A percentile compares a stretch with the other conserved stretches of the same genome.
phyloP scores from a whole-genome alignment of 257 asterid species.

The Solanum clarkiae region DNA sequence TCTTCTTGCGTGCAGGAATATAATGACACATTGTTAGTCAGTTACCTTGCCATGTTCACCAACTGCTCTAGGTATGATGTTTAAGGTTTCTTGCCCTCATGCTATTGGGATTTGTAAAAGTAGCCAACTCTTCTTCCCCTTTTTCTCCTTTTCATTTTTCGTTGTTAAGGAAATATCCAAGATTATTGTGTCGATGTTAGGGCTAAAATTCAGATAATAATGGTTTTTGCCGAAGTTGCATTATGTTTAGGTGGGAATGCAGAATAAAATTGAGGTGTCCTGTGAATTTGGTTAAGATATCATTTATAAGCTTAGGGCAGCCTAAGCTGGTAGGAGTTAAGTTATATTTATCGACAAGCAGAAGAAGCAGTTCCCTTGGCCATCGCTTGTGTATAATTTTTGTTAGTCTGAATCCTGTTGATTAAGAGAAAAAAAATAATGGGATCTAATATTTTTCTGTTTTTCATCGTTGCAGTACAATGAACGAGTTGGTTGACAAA shows the following conservation, averaged over 20 bases:
- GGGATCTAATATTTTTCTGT: conserved; percentile 1
- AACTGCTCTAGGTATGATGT: conserved; percentile 84
- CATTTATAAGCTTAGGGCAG: neutral
- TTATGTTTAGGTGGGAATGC: neutral
- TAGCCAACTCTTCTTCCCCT: neutral
- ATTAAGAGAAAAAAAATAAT: neutral
- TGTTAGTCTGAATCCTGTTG: neutral
- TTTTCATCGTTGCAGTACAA: conserved; percentile 44
- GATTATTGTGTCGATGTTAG: neutral
- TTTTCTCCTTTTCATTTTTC: neutral
- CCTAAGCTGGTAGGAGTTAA: neutral
- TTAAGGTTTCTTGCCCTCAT: neutral
- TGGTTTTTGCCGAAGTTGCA: neutral
- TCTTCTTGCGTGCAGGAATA: conserved; percentile 54
- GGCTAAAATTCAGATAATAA: neutral
- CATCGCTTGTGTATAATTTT: neutral
- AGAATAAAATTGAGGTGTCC: neutral
- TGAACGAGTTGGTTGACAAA: conserved; percentile 86
- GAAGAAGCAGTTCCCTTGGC: neutral
- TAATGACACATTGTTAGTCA: conserved; percentile 64
- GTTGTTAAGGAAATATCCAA: neutral
- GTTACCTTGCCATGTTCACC: conserved; percentile 94
- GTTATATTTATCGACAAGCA: neutral
- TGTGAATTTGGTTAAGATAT: neutral
- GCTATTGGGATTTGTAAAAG: neutral